Conservation (phyloP, 768 basidiomycete species). For the Phylloporus arenicola region DNA sequence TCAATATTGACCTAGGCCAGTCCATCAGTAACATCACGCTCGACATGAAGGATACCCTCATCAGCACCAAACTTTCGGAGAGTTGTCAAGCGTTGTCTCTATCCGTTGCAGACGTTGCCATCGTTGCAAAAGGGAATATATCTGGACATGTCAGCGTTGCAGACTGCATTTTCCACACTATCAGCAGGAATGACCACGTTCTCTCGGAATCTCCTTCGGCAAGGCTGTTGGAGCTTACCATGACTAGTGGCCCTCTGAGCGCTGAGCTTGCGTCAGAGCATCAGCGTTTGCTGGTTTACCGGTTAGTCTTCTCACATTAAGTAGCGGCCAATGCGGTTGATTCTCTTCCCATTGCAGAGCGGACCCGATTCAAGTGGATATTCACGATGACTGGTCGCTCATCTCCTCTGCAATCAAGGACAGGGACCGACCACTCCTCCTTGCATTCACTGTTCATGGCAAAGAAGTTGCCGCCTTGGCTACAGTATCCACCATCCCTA, state of each 20-base stretch:
- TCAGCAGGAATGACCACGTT: slow-evolving; percentile 48
- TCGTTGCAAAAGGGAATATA: slow-evolving; percentile 61
- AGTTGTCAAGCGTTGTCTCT: slow-evolving; percentile 58
- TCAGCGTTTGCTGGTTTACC: slow-evolving; percentile 67
- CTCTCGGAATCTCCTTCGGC: slow-evolving; percentile 31
- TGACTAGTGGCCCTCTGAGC: slow-evolving; percentile 68
- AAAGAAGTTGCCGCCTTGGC: slow-evolving; percentile 60
- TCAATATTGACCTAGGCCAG: no score
- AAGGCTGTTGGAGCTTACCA: slow-evolving; percentile 64
- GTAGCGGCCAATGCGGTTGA: neutral
- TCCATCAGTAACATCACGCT: slow-evolving; percentile 72
- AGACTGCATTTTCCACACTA: slow-evolving; percentile 71
- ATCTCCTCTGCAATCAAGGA: slow-evolving; percentile 36
- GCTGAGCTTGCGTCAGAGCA: slow-evolving; percentile 71
- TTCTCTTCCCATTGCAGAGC: slow-evolving; percentile 40
- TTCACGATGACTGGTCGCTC: slow-evolving; percentile 79
- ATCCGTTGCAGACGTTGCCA: slow-evolving; percentile 49
- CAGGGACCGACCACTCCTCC: slow-evolving; percentile 49
- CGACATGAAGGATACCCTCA: slow-evolving; percentile 54
- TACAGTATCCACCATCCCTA: slow-evolving; percentile 73
- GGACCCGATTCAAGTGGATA: slow-evolving; percentile 68
- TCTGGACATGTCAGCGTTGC: slow-evolving; percentile 65
- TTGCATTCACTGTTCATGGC: slow-evolving; percentile 73
- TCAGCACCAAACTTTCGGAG: slow-evolving; percentile 65
- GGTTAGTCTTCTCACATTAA: slow-evolving; percentile 40